Evolutionary conservation across 2,329 filamentous ascomycete genomes (phyloP).

Genomic region (Cryphonectria carpinicola): DNA sequence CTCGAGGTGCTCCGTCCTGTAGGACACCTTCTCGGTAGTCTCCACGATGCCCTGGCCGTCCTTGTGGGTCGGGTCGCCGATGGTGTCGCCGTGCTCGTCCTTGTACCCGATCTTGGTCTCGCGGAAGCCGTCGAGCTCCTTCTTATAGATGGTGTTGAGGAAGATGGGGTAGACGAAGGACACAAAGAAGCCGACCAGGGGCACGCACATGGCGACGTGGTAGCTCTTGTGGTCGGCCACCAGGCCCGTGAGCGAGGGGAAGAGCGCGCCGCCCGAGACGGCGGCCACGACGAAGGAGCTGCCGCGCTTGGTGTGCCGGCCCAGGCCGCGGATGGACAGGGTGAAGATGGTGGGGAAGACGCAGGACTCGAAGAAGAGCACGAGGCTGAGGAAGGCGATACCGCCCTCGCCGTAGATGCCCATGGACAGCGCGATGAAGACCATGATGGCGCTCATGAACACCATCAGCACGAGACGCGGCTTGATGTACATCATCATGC

Average conservation of each 20-base stretch:
- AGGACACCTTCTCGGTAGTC: slow-evolving; percentile 14
- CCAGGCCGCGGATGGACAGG: slow-evolving; percentile 73
- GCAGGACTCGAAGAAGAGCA: slow-evolving; percentile 77
- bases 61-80: slow-evolving; percentile 18
- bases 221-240: slow-evolving; percentile 66
- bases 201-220: slow-evolving; percentile 67
- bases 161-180: slow-evolving; percentile 58
- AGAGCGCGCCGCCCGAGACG: slow-evolving; percentile 71
- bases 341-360: slow-evolving; percentile 83
- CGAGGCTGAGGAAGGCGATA: slow-evolving; percentile 65
- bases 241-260: slow-evolving; percentile 70
- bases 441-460: slow-evolving; percentile 65
- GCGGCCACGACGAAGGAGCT: slow-evolving; percentile 71
- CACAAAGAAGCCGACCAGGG: slow-evolving; percentile 59
- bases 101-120: slow-evolving; percentile 43
- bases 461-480: slow-evolving; percentile 69
- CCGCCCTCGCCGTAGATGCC: slow-evolving; percentile 48
- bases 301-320: slow-evolving; percentile 74
- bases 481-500: slow-evolving; percentile 66
- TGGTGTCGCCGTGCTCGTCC: slow-evolving; percentile 24
- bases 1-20: slow-evolving; percentile 23
- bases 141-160: slow-evolving; percentile 60
- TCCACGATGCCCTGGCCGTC: slow-evolving; percentile 10
- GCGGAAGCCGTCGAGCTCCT: slow-evolving; percentile 57
- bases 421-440: slow-evolving; percentile 59